Percentiles rank a stretch among this genome's conserved stretches.
phyloP scores from a whole-genome alignment of 2,329 filamentous ascomycete genomes.

The Stromatinia cepivora region DNA sequence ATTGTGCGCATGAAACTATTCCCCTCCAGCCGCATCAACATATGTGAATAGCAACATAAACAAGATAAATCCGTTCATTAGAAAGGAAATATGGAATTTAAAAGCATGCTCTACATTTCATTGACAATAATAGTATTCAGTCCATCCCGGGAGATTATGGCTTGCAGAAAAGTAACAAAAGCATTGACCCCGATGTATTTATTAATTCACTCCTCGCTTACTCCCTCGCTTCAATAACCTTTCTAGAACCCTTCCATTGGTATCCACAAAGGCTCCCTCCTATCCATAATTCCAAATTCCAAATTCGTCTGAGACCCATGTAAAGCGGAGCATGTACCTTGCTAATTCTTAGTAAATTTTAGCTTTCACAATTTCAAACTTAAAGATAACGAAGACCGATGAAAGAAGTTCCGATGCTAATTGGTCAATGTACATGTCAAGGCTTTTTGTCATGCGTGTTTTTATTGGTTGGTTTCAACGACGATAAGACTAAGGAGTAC shows the following conservation, averaged over 20 bases:
- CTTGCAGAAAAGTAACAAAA: not conserved
- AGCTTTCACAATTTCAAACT: not conserved
- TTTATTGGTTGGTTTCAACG: not conserved
- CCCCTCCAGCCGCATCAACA: not conserved
- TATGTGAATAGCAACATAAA: not conserved
- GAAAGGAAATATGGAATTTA: not conserved
- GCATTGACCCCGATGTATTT: conserved; percentile 3
- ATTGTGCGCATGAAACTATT: not conserved
- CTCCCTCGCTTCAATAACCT: not conserved
- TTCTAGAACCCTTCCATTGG: not conserved
- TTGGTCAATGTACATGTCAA: conserved; percentile 2
- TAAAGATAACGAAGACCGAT: conserved; percentile 3
- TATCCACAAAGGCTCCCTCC: not conserved
- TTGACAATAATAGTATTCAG: not conserved
- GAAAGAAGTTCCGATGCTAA: not conserved
- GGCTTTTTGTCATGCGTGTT: not conserved
- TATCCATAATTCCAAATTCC: not conserved
- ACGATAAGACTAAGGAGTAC: conserved; percentile 15
- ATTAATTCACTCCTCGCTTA: not conserved
- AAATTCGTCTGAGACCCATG: too few species aligned
- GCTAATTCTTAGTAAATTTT: conserved; percentile 1
- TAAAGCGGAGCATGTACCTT: too few species aligned
- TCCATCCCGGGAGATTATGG: not conserved
- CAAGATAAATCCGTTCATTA: not conserved
- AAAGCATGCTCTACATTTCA: not conserved